Evolutionary conservation across 192 early-diverging fungal genomes (phyloP), one percentile per base, ranked within the genome.

Genomic region (Dissophora globulifera): DNA sequence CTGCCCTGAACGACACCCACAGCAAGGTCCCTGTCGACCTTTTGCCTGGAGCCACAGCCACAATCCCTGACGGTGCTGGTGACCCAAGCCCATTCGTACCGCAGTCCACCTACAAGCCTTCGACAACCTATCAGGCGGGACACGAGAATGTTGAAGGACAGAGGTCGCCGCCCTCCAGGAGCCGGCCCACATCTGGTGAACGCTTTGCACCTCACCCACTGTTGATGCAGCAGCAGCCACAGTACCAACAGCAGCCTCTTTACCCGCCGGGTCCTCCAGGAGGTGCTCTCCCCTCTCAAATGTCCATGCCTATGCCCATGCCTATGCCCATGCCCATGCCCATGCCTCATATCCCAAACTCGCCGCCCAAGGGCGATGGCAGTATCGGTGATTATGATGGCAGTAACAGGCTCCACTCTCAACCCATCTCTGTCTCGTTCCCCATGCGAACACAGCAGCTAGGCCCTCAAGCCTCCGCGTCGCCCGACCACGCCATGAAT

Each of bases 351-450:
- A 62, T 67, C 46, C 72, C 72, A 19, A 52, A 50, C 2, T 52
- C 55, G 27, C 47, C 43, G n/a, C n/a, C n/a, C n/a, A n/a, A n/a
- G n/a, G n/a, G n/a, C n/a, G n/a, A n/a, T n/a, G n/a, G n/a, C n/a
- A n/a, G n/a, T n/a, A n/a, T n/a, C n/a, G n/a, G n/a, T n/a, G n/a
- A n/a, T n/a, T n/a, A n/a, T 22, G 51, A 43, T 12, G 15, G 30
- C 31, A 57, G 54, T 22, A 38, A 46, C 33, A 75, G 58, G n/a
- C 52, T 62, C 0, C 62, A 53, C 26, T 67, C 72, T 3, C 58
- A 67, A 27, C 72, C 72, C 10, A 76, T 76, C 22, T 62, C 63
- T 9, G 72, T 76, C 19, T 67, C 72, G 0, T 76, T 76, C 52
- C 72, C 72, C 2, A 6, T 60, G 30, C 12, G 25, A 19, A 56